Evolutionary conservation across 1,139 yeast species (phyloP), one percentile per base, ranked within the genome.

Genomic region (Maudiozyma humilis): DNA sequence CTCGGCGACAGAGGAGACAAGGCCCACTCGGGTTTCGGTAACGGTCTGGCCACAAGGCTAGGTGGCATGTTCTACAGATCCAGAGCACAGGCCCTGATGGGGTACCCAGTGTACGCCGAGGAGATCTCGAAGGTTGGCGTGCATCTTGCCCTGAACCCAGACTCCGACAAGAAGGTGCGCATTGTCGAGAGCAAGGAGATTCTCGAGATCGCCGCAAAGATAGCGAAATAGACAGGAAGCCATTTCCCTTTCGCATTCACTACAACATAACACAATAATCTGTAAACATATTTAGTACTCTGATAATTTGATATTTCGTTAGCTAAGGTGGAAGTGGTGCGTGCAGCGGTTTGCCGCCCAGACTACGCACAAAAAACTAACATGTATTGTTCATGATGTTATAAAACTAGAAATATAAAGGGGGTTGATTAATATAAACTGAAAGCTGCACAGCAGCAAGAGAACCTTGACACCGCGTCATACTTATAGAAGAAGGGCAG

Each of bases 111-210:
- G 27, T 57, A 66, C 32, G 81, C 69, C 10, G 68, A 68, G 16
- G 81, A 77, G 44, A 70, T 76, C 34, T 79, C 73, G 2, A 63
- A 64, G 40, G 73, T 67, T 38, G 78, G 75, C 10, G 63, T 69
- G 10, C 49, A 60, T 38, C 52, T 68, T 43, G 71, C 65, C 2
- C 32, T 55, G 15, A 49, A 57, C 20, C 43, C 46, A 15, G 37
- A 48, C 8, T 42, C 42, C 13, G 32, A 44, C 13, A 36, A 38
- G 15, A 54, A 56, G 41, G 61, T 60, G 10, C 51, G 49, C 35
- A 53, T 59, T 35, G 51, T 59, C 3, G 52, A 50, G 20, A 53
- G 62, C 37, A 43, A 47, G n/a, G 63, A 60, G 31, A 53, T 62
- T 15, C 41, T 57, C 16, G 46, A 50, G 2, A 45, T 57, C 27